Percentiles rank a stretch among this genome's conserved stretches.
Evolutionary conservation across 306 rosid species (phyloP).

Genomic region (Vigna angularis): DNA sequence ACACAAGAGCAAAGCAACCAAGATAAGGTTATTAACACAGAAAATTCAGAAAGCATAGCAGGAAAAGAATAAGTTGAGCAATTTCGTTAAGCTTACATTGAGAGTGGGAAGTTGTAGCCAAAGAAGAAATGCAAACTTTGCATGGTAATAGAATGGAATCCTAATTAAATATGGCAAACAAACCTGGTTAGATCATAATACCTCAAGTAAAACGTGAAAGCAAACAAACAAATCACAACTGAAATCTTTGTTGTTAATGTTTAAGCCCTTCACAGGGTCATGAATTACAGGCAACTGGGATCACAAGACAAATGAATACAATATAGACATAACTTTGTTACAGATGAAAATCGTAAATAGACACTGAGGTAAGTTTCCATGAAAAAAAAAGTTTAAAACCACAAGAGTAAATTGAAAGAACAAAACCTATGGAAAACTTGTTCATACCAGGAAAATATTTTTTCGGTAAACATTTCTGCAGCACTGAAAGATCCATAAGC

Average conservation of each 20-base stretch:
- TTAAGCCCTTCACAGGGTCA: neutral
- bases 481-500: conserved; percentile 69
- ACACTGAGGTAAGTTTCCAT: neutral
- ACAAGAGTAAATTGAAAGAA: neutral
- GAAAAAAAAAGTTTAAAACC: neutral
- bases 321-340: neutral
- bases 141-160: conserved; percentile 65
- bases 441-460: conserved; percentile 56
- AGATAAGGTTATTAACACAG: neutral
- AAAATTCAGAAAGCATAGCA: conserved; percentile 21
- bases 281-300: conserved; percentile 11
- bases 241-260: neutral
- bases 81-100: conserved; percentile 51
- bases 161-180: conserved; percentile 41
- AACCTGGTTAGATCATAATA: conserved; percentile 42
- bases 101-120: conserved; percentile 72
- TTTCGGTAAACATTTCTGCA: conserved; percentile 60
- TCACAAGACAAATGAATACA: neutral
- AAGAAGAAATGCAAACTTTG: conserved; percentile 71
- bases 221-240: conserved; percentile 12
- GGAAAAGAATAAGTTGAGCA: conserved; percentile 8
- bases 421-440: neutral
- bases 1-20: neutral
- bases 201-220: conserved; percentile 19
- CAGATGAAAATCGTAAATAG: neutral